A percentile compares a stretch with the other conserved stretches of the same genome.
Evolutionary conservation across 306 rosid genomes (phyloP).

Genomic region (Styphnolobium japonicum): DNA sequence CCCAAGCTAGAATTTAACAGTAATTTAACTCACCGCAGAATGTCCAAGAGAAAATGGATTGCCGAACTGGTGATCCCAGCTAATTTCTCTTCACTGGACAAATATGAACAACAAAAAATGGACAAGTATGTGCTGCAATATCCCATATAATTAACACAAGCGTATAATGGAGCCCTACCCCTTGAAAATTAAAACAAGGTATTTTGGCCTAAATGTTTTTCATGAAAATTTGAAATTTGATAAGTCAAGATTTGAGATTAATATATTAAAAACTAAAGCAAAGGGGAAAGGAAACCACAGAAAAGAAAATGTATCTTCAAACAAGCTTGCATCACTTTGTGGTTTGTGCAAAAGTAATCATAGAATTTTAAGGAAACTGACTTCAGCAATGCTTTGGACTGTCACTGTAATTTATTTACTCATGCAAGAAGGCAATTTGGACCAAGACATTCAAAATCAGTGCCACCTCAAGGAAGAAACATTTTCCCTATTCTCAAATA

Average conservation of each 20-base stretch:
- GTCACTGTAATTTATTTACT: background rate
- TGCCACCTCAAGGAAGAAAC: constrained; percentile 3
- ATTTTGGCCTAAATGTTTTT: constrained; percentile 55
- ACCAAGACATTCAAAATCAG: constrained; percentile 47
- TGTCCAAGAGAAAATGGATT: background rate
- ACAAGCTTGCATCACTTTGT: background rate
- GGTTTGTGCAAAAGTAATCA: background rate
- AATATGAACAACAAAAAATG: background rate
- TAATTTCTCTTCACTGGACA: constrained; percentile 11
- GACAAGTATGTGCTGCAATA: background rate
- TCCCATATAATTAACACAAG: background rate
- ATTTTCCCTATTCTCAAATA: constrained; percentile 17
- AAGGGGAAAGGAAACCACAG: background rate
- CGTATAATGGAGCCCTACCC: constrained; percentile 33
- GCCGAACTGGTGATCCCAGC: background rate
- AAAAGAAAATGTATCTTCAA: background rate
- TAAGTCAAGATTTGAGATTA: background rate
- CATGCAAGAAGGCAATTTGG: constrained; percentile 13
- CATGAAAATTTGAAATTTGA: background rate
- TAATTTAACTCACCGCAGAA: constrained; percentile 8
- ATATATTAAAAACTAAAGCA: background rate
- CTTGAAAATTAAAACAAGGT: constrained; percentile 46
- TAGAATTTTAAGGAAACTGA: background rate
- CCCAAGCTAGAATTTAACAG: background rate
- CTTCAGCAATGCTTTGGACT: background rate